Base-by-base conservation (phyloP, 73 alveolate species). In the Tetrahymena elliotti region DNA sequence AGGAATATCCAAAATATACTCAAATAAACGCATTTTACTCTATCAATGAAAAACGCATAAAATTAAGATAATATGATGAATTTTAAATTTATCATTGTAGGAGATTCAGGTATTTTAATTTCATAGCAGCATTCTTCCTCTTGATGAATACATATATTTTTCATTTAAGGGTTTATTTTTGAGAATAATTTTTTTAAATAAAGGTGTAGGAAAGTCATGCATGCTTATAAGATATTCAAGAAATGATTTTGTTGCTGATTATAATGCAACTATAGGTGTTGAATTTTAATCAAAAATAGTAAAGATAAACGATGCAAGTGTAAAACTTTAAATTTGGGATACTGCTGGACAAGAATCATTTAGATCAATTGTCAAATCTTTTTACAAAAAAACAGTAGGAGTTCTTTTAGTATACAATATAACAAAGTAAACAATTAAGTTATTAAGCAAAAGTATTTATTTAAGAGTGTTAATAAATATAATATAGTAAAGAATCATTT, bases 271-370 rank as follows among this genome's bases (percentile, higher is more conserved):
- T 24, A 97, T 97, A 33, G 99, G 99, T 20, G 99, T 97, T 38
- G 99, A 97, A 93, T 97, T 97, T 93, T 97, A 97, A 34, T 92
- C 97, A 13, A 94, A 95, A 52, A 83, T 94, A 36, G 94, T 96
- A 39, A 84, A 83, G 93, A 93, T 96, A n/a, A 33, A 33, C 20
- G 93, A 96, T 38, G 52, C 96, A 39, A 34, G 39, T 22, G 93
- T 98, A 35, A 98, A 96, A 92, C 94, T 97, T 31, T 83, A 98
- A 92, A 97, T 98, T 22, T 97, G 99, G 98, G 99, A 97, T 68
- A 97, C 98, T n/a, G 99, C 99, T 84, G 99, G 99, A 27, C 97
- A 98, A 92, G 99, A 98, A 95, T 97, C 99, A 53, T 99, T 98
- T 96, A 96, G 99, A 95, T 96, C 99, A 11, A 98, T 99, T 52